Conservation (phyloP, 139 green algal genomes). For the Chlamydomonas asymmetrica region DNA sequence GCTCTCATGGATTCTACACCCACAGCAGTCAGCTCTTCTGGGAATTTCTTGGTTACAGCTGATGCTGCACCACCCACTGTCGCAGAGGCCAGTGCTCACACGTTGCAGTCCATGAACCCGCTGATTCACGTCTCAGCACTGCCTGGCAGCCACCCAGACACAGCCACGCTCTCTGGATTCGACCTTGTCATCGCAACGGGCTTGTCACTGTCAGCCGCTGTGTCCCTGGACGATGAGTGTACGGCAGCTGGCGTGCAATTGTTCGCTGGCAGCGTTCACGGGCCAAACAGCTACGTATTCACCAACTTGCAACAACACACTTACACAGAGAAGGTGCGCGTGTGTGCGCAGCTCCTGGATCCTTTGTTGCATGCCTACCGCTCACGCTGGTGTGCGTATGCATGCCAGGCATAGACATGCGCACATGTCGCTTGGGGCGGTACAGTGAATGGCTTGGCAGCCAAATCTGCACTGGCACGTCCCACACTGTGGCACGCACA, state of each 20-base stretch:
- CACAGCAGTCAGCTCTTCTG: not conserved
- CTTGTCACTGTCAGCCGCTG: conserved; percentile 14
- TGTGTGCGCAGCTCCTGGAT: not conserved
- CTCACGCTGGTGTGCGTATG: too few species aligned
- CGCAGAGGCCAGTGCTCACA: conserved; percentile 56
- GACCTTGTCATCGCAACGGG: conserved; percentile 62
- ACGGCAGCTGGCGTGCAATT: conserved; percentile 52
- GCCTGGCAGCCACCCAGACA: conserved; percentile 27
- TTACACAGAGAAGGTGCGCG: conserved; percentile 58
- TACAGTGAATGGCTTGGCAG: too few species aligned
- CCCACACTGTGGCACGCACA: too few species aligned
- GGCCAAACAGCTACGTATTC: conserved; percentile 67
- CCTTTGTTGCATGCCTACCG: not conserved
- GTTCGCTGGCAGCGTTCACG: conserved; percentile 50
- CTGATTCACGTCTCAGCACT: conserved; percentile 64
- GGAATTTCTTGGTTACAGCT: conserved; percentile 76
- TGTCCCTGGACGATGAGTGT: conserved; percentile 34
- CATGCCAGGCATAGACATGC: too few species aligned
- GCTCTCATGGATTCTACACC: conserved; percentile 65
- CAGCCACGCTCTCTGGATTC: too few species aligned
- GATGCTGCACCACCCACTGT: conserved; percentile 46
- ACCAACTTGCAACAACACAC: conserved; percentile 66
- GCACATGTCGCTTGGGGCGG: too few species aligned
- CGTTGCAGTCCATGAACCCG: conserved; percentile 89
- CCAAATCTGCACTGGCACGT: too few species aligned